phyloP scores from a whole-genome alignment of 2,329 filamentous ascomycete species.

The Botrytis sinoallii region DNA sequence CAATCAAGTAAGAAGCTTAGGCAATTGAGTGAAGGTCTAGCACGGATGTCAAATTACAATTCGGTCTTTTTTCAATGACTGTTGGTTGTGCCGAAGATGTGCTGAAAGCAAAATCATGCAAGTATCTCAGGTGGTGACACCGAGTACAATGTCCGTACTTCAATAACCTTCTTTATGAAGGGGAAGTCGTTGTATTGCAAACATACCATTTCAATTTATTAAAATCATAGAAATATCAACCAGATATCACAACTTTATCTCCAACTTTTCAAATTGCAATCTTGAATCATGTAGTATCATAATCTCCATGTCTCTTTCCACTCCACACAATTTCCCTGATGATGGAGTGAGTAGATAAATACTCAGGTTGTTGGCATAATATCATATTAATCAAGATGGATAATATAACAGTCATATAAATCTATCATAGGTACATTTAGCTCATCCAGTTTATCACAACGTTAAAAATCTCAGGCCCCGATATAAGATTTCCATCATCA shows the following conservation, averaged over 20 bases:
- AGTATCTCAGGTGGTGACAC: slow-evolving; percentile 35
- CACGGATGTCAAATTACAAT: slow-evolving; percentile 99
- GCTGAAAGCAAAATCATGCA: slow-evolving; percentile 66
- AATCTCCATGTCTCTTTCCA: not conserved
- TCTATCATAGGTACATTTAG: not conserved
- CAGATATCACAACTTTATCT: not conserved
- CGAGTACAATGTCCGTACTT: slow-evolving; percentile 28
- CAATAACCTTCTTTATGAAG: slow-evolving; percentile 26
- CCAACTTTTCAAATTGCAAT: not conserved
- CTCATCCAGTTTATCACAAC: not conserved
- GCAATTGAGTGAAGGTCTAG: slow-evolving; percentile 43
- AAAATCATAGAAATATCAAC: not conserved
- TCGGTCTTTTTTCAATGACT: slow-evolving; percentile 75
- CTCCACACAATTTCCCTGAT: not conserved
- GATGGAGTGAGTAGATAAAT: not conserved
- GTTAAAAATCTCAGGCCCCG: not conserved
- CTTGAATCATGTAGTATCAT: not conserved
- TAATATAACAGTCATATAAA: not conserved
- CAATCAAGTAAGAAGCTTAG: slow-evolving; percentile 3
- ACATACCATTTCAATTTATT: slow-evolving; percentile 19
- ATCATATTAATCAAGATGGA: not conserved
- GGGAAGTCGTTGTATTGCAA: slow-evolving; percentile 28
- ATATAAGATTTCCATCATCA: not conserved
- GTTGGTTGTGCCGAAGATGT: slow-evolving; percentile 98
- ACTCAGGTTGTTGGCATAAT: fast-evolving